Conservation (phyloP, 73 alveolate genomes). For the Breviolum minutum region DNA sequence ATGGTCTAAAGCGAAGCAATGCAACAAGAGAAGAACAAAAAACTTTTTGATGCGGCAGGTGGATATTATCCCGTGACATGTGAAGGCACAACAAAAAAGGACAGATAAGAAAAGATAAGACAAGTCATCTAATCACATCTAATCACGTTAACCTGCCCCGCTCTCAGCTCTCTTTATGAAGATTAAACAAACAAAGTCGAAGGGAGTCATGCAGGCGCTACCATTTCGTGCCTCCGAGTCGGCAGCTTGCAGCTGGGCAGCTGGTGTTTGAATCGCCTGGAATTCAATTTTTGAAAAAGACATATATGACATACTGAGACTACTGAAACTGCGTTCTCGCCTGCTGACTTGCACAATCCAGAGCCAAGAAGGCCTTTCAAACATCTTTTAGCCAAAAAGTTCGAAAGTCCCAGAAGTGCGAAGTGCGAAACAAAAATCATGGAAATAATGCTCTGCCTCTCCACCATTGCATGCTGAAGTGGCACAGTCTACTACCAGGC, state of each 20-base stretch:
- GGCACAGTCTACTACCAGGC: constrained; percentile 10
- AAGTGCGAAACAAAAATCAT: neutral
- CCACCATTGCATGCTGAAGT: constrained; percentile 7
- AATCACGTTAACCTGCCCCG: neutral
- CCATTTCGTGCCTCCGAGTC: neutral
- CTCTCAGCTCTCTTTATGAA: too few relatives aligned
- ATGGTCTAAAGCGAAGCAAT: too few relatives aligned
- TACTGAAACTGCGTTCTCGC: neutral
- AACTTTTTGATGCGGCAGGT: neutral
- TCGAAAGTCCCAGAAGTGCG: neutral
- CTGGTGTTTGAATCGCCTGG: neutral
- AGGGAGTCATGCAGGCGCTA: too few relatives aligned
- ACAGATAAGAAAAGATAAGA: neutral
- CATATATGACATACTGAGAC: too few relatives aligned
- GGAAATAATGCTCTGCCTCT: neutral
- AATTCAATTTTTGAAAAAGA: too few relatives aligned
- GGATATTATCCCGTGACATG: too few relatives aligned
- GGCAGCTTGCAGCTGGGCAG: neutral
- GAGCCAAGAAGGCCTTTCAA: constrained; percentile 15
- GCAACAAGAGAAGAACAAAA: neutral
- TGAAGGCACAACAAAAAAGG: neutral
- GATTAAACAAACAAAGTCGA: too few relatives aligned
- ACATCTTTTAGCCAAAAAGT: neutral
- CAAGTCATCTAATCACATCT: neutral
- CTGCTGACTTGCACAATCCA: constrained; percentile 11